phyloP scores from a whole-genome alignment of 225 moss, liverwort and hornwort genomes.

The Asterella californica region DNA sequence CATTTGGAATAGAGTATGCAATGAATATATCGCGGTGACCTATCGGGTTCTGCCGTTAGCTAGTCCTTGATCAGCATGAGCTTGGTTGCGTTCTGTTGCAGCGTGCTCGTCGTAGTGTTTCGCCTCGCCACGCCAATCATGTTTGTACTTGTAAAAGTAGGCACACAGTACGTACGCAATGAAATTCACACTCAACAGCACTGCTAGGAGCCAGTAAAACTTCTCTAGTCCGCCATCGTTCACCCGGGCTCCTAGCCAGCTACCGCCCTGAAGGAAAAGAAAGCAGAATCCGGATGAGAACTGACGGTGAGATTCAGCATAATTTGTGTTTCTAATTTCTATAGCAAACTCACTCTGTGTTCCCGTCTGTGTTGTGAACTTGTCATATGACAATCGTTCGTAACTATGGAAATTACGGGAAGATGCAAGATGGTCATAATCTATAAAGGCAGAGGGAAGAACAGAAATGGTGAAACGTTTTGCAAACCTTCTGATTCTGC shows the following conservation, averaged over 20 bases:
- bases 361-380: too few relatives aligned
- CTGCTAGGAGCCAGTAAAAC: constrained; percentile 65
- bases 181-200: constrained; percentile 60
- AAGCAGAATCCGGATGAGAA: constrained; percentile 18
- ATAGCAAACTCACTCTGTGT: too few relatives aligned
- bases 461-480: too few relatives aligned
- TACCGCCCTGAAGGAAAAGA: constrained; percentile 57
- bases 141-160: constrained; percentile 55
- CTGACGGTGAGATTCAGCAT: constrained; percentile 58
- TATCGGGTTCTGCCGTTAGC: too few relatives aligned
- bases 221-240: constrained; percentile 70
- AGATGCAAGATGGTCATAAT: too few relatives aligned
- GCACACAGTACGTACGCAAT: constrained; percentile 43
- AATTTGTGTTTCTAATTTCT: too few relatives aligned
- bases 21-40: too few relatives aligned
- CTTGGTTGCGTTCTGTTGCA: background rate
- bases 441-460: too few relatives aligned
- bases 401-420: too few relatives aligned
- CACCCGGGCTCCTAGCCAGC: constrained; percentile 72
- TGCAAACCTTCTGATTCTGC: constrained; percentile 33
- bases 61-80: too few relatives aligned
- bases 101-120: background rate
- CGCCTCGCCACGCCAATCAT: constrained; percentile 15
- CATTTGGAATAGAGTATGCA: too few relatives aligned
- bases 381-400: too few relatives aligned